Evolutionary conservation across 1,284 basidiomycete genomes (phyloP).

Genomic region (Fomitopsis schrenkii): DNA sequence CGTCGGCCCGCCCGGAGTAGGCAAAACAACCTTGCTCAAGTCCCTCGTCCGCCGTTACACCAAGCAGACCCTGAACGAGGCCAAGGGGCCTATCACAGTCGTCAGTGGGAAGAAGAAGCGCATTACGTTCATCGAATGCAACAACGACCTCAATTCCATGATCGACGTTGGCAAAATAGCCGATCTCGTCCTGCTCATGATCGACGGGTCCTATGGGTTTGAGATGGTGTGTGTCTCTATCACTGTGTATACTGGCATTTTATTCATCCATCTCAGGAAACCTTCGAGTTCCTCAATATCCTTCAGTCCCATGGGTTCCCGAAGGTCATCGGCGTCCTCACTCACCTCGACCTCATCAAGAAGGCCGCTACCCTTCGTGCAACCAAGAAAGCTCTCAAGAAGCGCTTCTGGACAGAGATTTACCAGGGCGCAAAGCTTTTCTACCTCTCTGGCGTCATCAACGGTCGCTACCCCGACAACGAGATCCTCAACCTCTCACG

Average conservation of each 20-base stretch:
- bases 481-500: constrained; percentile 95
- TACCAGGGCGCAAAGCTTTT: constrained; percentile 99
- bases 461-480: constrained; percentile 96
- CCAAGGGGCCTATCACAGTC: constrained; percentile 95
- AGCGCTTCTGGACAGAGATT: constrained; percentile 99
- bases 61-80: constrained; percentile 90
- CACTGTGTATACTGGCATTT: background rate
- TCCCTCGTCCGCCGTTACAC: constrained; percentile 91
- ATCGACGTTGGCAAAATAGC: constrained; percentile 97
- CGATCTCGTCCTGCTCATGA: constrained; percentile 94
- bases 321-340: constrained; percentile 95
- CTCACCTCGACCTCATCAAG: constrained; percentile 97
- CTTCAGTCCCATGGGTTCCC: constrained; percentile 98
- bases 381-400: constrained; percentile 95
- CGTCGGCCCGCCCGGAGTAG: constrained; percentile 95
- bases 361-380: constrained; percentile 83
- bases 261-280: constrained; percentile 64
- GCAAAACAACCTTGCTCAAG: constrained; percentile 94
- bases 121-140: constrained; percentile 95
- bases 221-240: constrained; percentile 76
- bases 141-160: constrained; percentile 98
- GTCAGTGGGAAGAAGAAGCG: constrained; percentile 90
- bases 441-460: constrained; percentile 96
- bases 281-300: constrained; percentile 97
- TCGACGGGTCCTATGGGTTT: constrained; percentile 97